A percentile compares a stretch with the other conserved stretches of the same genome.
These are phyloP conservation scores for Coniochaeta sp. DNA, from an alignment of 2,329 filamentous ascomycete species.

Conservation along the genomic window DNA sequence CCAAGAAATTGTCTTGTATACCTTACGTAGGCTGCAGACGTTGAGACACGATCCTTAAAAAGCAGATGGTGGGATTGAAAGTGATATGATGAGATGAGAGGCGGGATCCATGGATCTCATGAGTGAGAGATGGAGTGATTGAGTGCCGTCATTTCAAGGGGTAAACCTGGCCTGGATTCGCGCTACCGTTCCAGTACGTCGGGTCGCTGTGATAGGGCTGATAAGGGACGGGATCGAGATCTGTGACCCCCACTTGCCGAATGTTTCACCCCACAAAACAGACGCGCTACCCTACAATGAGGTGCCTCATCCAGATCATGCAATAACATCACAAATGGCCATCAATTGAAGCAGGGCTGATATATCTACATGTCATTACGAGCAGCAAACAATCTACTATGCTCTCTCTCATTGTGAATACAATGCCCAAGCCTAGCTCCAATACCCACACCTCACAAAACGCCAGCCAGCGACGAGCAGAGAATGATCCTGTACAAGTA, in stretches of 20 bases:
- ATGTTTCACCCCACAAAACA: too few species aligned
- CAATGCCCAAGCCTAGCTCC: too few species aligned
- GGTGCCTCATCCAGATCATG: too few species aligned
- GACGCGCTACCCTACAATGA: too few species aligned
- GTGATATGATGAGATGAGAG: neutral
- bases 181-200: neutral
- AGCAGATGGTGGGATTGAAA: neutral
- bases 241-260: neutral
- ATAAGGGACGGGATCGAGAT: neutral
- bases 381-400: too few species aligned
- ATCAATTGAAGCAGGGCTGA: too few species aligned
- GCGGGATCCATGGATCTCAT: too few species aligned
- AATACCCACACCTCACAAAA: neutral
- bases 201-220: neutral
- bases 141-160: neutral
- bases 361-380: too few species aligned
- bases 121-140: neutral
- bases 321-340: too few species aligned
- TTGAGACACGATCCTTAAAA: too few species aligned
- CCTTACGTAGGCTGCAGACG: neutral
- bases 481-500: neutral
- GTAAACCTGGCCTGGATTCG: neutral
- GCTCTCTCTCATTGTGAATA: too few species aligned
- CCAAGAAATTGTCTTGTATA: too few species aligned
- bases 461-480: constrained; percentile 1